phyloP scores from a whole-genome alignment of 176 grass and related monocot genomes.

The Elymus sibiricus region DNA sequence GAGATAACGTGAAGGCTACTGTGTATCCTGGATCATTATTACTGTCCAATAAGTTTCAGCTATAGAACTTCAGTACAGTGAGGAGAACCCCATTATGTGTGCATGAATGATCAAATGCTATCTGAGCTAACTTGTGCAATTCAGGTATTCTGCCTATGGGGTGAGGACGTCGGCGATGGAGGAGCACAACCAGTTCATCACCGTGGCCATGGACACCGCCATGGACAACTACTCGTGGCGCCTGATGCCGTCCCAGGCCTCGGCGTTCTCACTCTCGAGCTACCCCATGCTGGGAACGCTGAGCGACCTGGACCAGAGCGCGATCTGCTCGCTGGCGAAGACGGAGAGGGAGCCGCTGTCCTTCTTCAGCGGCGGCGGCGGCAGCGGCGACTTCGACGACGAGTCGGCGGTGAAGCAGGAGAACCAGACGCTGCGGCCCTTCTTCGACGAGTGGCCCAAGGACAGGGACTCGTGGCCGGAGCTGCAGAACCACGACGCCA shows the following conservation, averaged over 20 bases:
- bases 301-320: constrained; percentile 42
- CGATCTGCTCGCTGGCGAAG: constrained; percentile 40
- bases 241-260: constrained; percentile 39
- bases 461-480: constrained; percentile 65
- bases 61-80: neutral
- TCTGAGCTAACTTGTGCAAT: neutral
- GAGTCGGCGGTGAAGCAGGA: constrained; percentile 35
- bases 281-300: constrained; percentile 40
- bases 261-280: constrained; percentile 36
- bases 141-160: constrained; percentile 54
- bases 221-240: constrained; percentile 46
- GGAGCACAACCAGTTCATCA: constrained; percentile 47
- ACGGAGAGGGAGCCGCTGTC: constrained; percentile 36
- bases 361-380: constrained; percentile 46
- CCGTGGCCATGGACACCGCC: constrained; percentile 27
- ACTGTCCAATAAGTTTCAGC: neutral
- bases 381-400: constrained; percentile 8
- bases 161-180: constrained; percentile 21
- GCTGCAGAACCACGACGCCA: constrained; percentile 34
- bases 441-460: constrained; percentile 91
- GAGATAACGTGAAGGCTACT: neutral
- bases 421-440: constrained; percentile 69
- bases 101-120: neutral
- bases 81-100: neutral
- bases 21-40: neutral